These are phyloP conservation scores for Tephrocybe sp. DNA, from an alignment of 768 basidiomycete genomes.

Conservation along the genomic window DNA sequence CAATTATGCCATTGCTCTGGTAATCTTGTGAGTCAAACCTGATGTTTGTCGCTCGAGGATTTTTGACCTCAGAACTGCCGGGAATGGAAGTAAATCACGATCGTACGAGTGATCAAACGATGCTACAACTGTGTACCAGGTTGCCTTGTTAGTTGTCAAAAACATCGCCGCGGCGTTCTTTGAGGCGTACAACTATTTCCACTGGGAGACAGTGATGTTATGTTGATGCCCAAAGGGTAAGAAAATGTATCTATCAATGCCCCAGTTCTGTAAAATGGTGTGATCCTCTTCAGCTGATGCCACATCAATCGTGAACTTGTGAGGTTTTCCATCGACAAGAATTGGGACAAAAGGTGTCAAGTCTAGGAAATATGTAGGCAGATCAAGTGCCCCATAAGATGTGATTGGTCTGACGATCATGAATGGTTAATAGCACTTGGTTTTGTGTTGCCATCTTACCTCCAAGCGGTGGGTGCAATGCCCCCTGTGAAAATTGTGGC, in stretches of 20 bases:
- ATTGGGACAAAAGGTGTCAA: slow-evolving; percentile 74
- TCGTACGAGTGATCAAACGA: slow-evolving; percentile 70
- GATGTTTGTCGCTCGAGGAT: slow-evolving; percentile 61
- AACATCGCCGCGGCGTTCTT: neutral
- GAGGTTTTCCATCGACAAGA: slow-evolving; percentile 61
- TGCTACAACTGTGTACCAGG: slow-evolving; percentile 46
- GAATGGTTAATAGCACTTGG: neutral
- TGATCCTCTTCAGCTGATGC: slow-evolving; percentile 67
- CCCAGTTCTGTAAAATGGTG: slow-evolving; percentile 71
- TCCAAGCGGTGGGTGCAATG: slow-evolving; percentile 67
- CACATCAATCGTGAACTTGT: slow-evolving; percentile 71
- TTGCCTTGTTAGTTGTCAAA: neutral
- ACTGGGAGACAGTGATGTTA: slow-evolving; percentile 33
- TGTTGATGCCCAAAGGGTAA: slow-evolving; percentile 45
- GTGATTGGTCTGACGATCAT: slow-evolving; percentile 55
- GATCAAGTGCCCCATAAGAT: slow-evolving; percentile 72
- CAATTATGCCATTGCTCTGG: no score
- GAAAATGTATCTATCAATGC: slow-evolving; percentile 40
- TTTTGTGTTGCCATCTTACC: slow-evolving; percentile 28
- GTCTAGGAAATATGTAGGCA: slow-evolving; percentile 77
- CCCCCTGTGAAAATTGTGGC: slow-evolving; percentile 74
- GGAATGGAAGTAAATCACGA: slow-evolving; percentile 56
- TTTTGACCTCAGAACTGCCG: slow-evolving; percentile 58
- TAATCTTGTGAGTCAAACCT: no score
- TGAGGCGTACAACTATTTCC: slow-evolving; percentile 34